Percentiles rank a stretch among this genome's conserved stretches.
These are phyloP conservation scores for Viola odorata DNA, from an alignment of 345 rosid genomes.

Conservation along the genomic window DNA sequence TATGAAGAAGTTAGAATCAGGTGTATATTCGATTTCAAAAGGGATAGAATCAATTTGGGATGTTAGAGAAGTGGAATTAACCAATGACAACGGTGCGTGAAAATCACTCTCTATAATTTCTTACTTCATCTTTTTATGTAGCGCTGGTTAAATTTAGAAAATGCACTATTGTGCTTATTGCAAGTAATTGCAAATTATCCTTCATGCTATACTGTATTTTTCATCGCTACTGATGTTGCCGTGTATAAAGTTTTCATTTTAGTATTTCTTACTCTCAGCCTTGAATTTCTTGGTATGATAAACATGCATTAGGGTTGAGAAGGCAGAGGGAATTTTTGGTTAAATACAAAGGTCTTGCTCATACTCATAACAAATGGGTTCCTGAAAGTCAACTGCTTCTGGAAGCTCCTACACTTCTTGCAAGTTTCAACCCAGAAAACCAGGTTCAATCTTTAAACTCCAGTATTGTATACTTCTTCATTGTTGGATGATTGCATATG, in stretches of 20 bases:
- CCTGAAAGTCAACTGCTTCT: conserved; percentile 33
- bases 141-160: neutral
- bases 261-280: neutral
- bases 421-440: conserved; percentile 31
- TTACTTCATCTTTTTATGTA: neutral
- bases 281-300: conserved; percentile 5
- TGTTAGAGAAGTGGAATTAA: conserved; percentile 31
- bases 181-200: neutral
- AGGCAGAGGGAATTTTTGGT: conserved; percentile 39
- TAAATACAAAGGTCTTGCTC: conserved; percentile 54
- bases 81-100: conserved; percentile 33
- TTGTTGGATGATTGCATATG: conserved; percentile 7
- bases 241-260: neutral
- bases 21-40: conserved; percentile 39
- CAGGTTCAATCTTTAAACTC: conserved; percentile 24
- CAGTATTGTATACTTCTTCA: neutral
- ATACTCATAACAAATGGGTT: conserved; percentile 53
- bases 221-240: conserved; percentile 2
- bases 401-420: conserved; percentile 38
- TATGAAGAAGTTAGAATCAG: conserved; percentile 38
- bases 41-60: conserved; percentile 53
- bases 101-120: neutral
- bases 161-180: neutral
- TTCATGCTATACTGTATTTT: no score
- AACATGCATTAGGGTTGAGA: conserved; percentile 20